Conservation (phyloP, 164 flowering plant species). For the Piper longum region DNA sequence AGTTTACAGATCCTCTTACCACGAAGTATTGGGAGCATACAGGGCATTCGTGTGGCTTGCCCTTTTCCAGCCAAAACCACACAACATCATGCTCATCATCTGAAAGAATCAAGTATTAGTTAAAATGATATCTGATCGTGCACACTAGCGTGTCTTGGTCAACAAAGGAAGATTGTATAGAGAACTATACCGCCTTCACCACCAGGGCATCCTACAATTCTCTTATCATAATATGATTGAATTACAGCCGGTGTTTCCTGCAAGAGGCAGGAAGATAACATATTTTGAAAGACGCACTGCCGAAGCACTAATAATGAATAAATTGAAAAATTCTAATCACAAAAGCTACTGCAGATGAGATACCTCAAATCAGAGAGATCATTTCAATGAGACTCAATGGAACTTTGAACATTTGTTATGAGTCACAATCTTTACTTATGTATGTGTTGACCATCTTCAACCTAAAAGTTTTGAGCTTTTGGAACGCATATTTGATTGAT, state of each 20-base stretch:
- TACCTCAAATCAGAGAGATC: background rate
- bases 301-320: too few relatives aligned
- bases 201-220: constrained; percentile 71
- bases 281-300: too few relatives aligned
- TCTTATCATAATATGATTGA: constrained; percentile 40
- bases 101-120: constrained; percentile 2
- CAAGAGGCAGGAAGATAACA: constrained; percentile 1
- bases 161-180: too few relatives aligned
- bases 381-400: background rate
- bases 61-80: constrained; percentile 96
- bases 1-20: constrained; percentile 7
- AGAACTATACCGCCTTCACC: constrained; percentile 43
- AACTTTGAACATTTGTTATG: too few relatives aligned
- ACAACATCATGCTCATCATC: constrained; percentile 95
- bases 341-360: background rate
- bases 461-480: too few relatives aligned
- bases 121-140: too few relatives aligned
- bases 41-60: constrained; percentile 75
- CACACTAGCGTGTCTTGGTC: too few relatives aligned
- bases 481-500: too few relatives aligned
- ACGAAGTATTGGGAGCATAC: constrained; percentile 66
- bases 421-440: too few relatives aligned
- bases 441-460: too few relatives aligned
- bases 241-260: constrained; percentile 61
- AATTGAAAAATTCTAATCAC: too few relatives aligned